Base-by-base conservation (phyloP, 805 yeast genomes). In the Ogataea trehaloabstinens region DNA sequence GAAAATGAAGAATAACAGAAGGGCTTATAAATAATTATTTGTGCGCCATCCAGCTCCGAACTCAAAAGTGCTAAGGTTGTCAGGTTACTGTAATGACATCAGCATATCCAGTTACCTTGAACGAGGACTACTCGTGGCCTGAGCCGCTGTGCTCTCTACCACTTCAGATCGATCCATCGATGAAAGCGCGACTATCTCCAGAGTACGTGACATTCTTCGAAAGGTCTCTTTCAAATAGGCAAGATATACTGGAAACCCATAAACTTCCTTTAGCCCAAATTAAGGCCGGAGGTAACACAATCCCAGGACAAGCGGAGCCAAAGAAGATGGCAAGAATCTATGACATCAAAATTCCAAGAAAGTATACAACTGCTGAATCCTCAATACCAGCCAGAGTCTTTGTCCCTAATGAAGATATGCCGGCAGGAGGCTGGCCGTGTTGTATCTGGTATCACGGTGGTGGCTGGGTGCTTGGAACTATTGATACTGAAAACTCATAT, bases 401-500 rank as follows among this genome's bases (percentile, higher is more conserved):
- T 43, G 53, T 54, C 34, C 65, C 65, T 12, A 48, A 44, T 17
- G 48, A 50, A 11, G 60, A 53, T 15, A 40, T 24, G 12, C 54
- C 52, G 2, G 46, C 36, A 10, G 48, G 33, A 2, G 48, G 49
- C 2, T 48, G 61, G 46, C 66, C 66, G 6, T 63, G 60, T 15
- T 57, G 54, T 28, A 39, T 58, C 8, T 58, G 61, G 49, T 61
- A 44, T 44, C 67, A 61, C 37, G 65, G 67, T 20, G 67, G 67
- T 17, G 67, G 66, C 10, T 58, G 62, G 54, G 66, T 59, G 12
- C 47, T 61, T 19, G 66, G 66, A 12, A 54, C 52, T 19, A 51
- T 60, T 24, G 52, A 49, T 18, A 56, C 64, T 1, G 66, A 61
- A 33, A 68, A 70, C 53, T 60, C 69, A 2, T 66, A 56, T 48